A percentile compares a stretch with the other conserved stretches of the same genome.
Conservation (phyloP, 768 basidiomycete genomes). For the Suillus paluster region DNA sequence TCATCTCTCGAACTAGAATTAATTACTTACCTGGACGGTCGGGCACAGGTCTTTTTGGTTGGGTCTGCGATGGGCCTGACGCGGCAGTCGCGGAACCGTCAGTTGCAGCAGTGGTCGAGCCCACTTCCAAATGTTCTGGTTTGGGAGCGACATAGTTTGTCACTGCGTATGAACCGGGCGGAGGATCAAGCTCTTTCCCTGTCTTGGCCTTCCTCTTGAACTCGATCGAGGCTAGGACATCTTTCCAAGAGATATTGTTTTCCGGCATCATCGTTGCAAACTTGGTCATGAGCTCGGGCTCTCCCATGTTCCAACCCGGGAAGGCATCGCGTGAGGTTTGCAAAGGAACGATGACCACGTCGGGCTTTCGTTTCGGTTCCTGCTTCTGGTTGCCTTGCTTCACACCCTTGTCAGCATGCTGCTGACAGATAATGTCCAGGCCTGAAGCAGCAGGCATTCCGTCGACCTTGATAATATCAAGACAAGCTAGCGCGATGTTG, state of each 20-base stretch:
- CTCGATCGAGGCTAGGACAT: not conserved
- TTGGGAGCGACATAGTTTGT: not conserved
- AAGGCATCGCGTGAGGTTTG: not conserved
- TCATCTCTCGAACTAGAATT: not conserved
- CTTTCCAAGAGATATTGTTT: not conserved
- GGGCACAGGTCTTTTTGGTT: not conserved
- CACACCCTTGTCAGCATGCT: not conserved
- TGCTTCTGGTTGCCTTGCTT: not conserved
- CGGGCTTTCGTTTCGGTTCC: constrained; percentile 2
- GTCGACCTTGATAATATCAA: not conserved
- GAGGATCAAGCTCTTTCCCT: not conserved
- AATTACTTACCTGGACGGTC: not conserved
- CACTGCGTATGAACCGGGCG: too few relatives aligned
- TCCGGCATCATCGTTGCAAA: not conserved
- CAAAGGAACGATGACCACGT: constrained; percentile 1
- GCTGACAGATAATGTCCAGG: constrained; percentile 1
- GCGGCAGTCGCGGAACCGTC: not conserved
- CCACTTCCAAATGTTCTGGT: not conserved
- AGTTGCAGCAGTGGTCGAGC: too few relatives aligned
- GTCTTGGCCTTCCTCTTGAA: too few relatives aligned
- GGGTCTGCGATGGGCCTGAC: not conserved
- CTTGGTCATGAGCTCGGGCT: not conserved
- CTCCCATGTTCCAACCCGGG: not conserved
- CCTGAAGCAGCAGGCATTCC: not conserved
- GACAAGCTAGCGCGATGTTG: constrained; percentile 3